Evolutionary conservation across 2,329 filamentous ascomycete species (phyloP), one percentile per base, ranked within the genome.

Genomic region (Fusarium dimerum): DNA sequence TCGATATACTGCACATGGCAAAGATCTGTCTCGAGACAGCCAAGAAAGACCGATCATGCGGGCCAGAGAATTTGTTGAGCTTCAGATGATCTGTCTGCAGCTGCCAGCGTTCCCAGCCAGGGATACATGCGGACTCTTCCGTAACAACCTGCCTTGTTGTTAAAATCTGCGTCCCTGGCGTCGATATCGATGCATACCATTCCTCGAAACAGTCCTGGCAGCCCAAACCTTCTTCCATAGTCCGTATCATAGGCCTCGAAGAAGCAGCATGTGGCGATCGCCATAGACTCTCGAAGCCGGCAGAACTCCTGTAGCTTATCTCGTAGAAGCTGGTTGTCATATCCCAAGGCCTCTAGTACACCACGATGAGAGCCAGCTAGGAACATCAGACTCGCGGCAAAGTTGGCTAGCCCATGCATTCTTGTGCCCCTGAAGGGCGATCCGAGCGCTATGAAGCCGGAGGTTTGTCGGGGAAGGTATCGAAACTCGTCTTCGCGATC

Each of bases 241-340:
- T 61, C 54, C 4, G 60, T 52, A 30, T 59, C 51, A 39, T 52
- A 52, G 6, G 51, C 44, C 38, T 63, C 58, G 26, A 48, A 57
- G 39, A 61, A 63, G 38, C 50, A 61, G 30, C 44, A 52, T 3
- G 43, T 45, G 6, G 52, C 18, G 11, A 55, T 55, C 13, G 52
- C 55, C 0, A 50, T 42, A 8, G 43, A 47, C n/a, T 56, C 53
- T 6, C 36, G 48, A n/a, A 61, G 39, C 8, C 46, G 45, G 47
- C 55, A 57, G 38, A 63, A 60, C 4, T 51, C 32, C 36, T 60
- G 59, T 11, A 62, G 18, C 34, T 47, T 56, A 42, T 63, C 61
- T 38, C 20, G 17, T 7, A 63, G 54, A 30, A 11, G 17, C 6
- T 42, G 45, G n/a, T 49, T 36, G 34, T 63, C 53, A 29, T 54